Base-by-base conservation (phyloP, 371 early-diverging fungal species). In the Massospora cicadina region DNA sequence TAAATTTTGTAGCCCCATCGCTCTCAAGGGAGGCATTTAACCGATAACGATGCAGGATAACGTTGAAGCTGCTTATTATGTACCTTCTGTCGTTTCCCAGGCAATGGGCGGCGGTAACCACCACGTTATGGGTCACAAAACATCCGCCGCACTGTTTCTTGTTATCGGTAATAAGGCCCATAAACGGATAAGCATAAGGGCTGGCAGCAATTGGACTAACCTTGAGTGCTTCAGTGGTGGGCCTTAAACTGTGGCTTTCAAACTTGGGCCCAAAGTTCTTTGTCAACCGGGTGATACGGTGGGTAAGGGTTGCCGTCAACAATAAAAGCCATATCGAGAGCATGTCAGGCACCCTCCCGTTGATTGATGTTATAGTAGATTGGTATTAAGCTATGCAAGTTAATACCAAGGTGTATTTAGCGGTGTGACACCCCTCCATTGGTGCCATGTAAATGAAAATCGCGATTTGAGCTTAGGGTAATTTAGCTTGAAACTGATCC, bases 81-180 rank as follows among this genome's bases (percentile, higher is more conserved):
- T 57, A 57, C 13, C 26, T 7, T 25, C 17, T 12, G 7, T 57
- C 58, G 13, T 57, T n/a, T 25, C 30, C 30, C 2, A 60, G n/a
- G n/a, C 60, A 60, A 28, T 60, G 60, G 3, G 60, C 60, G 21
- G 60, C 60, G 5, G 60, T 60, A 21, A 60, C 25, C 17, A 60
- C 29, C 30, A 60, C 23, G 13, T 60, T 30, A 12, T 28, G 60
- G 17, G 21, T 28, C 32, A 60, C 30, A 60, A 60, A 26, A 28
- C 28, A 17, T 26, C 60, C 60, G 13, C 60, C 60, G 32, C 60
- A 60, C 32, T 60, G 60, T 17, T 24, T n/a, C 30, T 28, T 60
- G 25, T 60, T n/a, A 23, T 60, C 60, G 3, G 60, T 28, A 12
- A 60, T 26, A 2, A 60, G 30, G 7, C 17, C 60, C 60, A 60